These are phyloP conservation scores for Elsinoe batatas DNA, from an alignment of 2,329 filamentous ascomycete species.

Conservation along the genomic window DNA sequence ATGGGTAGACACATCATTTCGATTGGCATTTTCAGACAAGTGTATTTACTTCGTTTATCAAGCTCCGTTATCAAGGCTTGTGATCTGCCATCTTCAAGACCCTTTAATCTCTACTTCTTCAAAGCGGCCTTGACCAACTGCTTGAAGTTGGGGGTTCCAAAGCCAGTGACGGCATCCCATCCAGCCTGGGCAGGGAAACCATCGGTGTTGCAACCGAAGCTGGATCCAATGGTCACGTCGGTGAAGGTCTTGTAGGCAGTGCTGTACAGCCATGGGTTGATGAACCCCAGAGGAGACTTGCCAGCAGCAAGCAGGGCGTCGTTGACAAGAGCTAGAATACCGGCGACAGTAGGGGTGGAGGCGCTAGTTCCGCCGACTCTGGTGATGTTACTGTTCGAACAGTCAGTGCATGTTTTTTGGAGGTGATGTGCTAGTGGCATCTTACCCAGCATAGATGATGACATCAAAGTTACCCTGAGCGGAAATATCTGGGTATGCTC, in stretches of 20 bases:
- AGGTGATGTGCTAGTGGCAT: background rate
- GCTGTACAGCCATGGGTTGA: slow-evolving; percentile 49
- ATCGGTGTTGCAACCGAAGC: slow-evolving; percentile 24
- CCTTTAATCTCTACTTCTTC: background rate
- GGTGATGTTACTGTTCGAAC: slow-evolving; percentile 26
- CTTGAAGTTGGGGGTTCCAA: slow-evolving; percentile 19
- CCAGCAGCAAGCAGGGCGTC: slow-evolving; percentile 45
- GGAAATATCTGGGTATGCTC: slow-evolving; percentile 39
- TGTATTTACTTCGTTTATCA: too few species aligned
- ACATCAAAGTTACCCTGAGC: slow-evolving; percentile 42
- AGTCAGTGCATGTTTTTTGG: background rate
- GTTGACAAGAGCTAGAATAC: slow-evolving; percentile 51
- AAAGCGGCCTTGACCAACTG: background rate
- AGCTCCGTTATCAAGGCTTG: too few species aligned
- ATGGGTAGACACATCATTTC: too few species aligned
- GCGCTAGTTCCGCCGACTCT: slow-evolving; percentile 43
- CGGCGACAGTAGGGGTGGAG: slow-evolving; percentile 47
- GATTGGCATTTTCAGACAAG: too few species aligned
- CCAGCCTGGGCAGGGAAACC: slow-evolving; percentile 24
- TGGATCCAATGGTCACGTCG: slow-evolving; percentile 33
- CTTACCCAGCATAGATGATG: slow-evolving; percentile 21
- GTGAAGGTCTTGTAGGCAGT: slow-evolving; percentile 37
- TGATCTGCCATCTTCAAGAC: too few species aligned
- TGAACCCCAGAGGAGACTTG: slow-evolving; percentile 42
- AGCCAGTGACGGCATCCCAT: slow-evolving; percentile 27